A percentile compares a stretch with the other conserved stretches of the same genome.
phyloP scores from a whole-genome alignment of 2,329 filamentous ascomycete species.

The Aspergillus arachidicola region DNA sequence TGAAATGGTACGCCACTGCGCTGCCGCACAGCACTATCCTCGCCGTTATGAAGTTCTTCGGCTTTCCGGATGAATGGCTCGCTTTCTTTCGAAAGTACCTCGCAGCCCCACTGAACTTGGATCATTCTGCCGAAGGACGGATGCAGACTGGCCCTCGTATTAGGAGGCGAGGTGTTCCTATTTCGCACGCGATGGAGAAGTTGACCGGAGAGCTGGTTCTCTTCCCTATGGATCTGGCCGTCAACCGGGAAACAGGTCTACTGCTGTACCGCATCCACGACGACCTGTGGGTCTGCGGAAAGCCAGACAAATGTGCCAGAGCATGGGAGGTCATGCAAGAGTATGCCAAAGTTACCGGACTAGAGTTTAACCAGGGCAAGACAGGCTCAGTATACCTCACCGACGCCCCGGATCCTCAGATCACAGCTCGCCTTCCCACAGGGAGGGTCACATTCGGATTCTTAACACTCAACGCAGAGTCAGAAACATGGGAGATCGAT shows the following conservation, averaged over 20 bases:
- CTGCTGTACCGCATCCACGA: constrained; percentile 53
- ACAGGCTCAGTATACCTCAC: constrained; percentile 53
- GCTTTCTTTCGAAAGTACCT: constrained; percentile 51
- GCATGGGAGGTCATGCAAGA: constrained; percentile 50
- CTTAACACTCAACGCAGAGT: constrained; percentile 36
- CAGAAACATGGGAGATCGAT: constrained; percentile 44
- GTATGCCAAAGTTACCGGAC: constrained; percentile 47
- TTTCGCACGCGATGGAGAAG: constrained; percentile 51
- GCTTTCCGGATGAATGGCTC: constrained; percentile 47
- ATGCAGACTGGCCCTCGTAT: constrained; percentile 36
- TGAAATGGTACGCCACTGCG: constrained; percentile 47
- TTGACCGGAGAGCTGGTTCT: constrained; percentile 52
- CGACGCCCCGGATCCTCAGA: constrained; percentile 20
- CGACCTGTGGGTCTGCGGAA: constrained; percentile 53
- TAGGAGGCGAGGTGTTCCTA: constrained; percentile 50
- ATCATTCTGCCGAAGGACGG: constrained; percentile 32
- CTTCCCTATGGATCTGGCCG: constrained; percentile 51
- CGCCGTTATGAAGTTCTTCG: constrained; percentile 48
- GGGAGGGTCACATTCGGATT: constrained; percentile 60
- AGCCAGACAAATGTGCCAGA: constrained; percentile 42
- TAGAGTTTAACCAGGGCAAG: constrained; percentile 50
- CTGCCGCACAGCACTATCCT: constrained; percentile 51
- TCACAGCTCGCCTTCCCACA: constrained; percentile 44
- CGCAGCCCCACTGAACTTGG: constrained; percentile 49
- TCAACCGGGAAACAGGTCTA: constrained; percentile 48